Conservation (phyloP, 805 yeast genomes). For the Spencermartinsiella europaea region DNA sequence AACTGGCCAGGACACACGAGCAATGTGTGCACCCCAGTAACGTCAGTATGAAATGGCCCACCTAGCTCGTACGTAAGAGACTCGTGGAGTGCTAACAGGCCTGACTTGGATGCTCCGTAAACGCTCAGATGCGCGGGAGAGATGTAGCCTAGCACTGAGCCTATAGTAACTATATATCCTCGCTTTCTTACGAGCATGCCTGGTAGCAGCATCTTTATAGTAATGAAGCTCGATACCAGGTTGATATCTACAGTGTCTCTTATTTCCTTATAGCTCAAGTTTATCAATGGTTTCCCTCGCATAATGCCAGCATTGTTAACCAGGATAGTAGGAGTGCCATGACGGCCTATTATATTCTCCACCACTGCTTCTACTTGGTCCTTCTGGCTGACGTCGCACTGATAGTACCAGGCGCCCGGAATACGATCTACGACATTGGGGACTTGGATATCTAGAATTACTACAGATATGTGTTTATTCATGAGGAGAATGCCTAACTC, state of each 20-base stretch:
- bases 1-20: conserved; percentile 87
- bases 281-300: conserved; percentile 44
- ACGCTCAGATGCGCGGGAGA: conserved; percentile 74
- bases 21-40: conserved; percentile 47
- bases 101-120: conserved; percentile 90
- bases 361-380: conserved; percentile 41
- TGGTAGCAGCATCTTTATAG: conserved; percentile 67
- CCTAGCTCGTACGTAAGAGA: conserved; percentile 68
- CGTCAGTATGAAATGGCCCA: conserved; percentile 17
- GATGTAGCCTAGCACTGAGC: conserved; percentile 79
- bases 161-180: conserved; percentile 76
- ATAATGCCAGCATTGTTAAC: conserved; percentile 85
- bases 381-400: conserved; percentile 65
- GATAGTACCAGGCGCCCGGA: conserved; percentile 47
- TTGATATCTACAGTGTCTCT: conserved; percentile 62
- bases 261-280: conserved; percentile 53
- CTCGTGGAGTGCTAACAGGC: conserved; percentile 78
- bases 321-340: conserved; percentile 61
- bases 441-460: conserved; percentile 57
- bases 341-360: conserved; percentile 37
- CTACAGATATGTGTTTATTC: conserved; percentile 44
- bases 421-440: conserved; percentile 30
- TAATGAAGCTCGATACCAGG: conserved; percentile 62
- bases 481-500: conserved; percentile 50
- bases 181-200: conserved; percentile 54